A percentile compares a stretch with the other conserved stretches of the same genome.
phyloP scores from a whole-genome alignment of 2,329 filamentous ascomycete genomes.

The Verticillium nubilum region DNA sequence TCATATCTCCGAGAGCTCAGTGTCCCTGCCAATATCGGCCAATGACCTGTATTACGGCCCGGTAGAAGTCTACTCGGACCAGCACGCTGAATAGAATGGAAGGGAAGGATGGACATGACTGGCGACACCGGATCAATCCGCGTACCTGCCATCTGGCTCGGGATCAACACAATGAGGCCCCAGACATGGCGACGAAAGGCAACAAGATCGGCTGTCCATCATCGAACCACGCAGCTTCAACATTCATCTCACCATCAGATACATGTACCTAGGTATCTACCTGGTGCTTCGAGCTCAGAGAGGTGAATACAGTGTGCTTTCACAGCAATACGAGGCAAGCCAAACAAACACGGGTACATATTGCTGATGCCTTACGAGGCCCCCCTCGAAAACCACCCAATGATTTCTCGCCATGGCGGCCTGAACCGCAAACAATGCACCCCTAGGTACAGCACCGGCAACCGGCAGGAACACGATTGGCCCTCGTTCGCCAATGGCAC shows the following conservation, averaged over 20 bases:
- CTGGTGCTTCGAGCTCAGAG: too few species aligned
- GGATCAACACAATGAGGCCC: neutral
- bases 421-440: neutral
- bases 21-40: neutral
- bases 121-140: neutral
- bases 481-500: neutral
- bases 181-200: neutral
- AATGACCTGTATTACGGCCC: neutral
- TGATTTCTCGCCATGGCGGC: neutral
- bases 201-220: neutral
- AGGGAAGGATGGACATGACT: neutral
- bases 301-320: too few species aligned
- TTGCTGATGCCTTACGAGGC: conserved; percentile 11
- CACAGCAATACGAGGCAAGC: neutral
- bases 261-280: too few species aligned
- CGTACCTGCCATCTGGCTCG: neutral
- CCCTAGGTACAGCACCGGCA: neutral
- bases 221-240: neutral
- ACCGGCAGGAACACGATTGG: neutral
- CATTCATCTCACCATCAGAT: neutral
- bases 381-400: neutral
- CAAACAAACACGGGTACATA: neutral
- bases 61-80: neutral
- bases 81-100: too few species aligned
- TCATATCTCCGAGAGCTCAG: neutral